Evolutionary conservation across 2,329 filamentous ascomycete species (phyloP), one percentile per base, ranked within the genome.

Genomic region (Didymella lethalis): DNA sequence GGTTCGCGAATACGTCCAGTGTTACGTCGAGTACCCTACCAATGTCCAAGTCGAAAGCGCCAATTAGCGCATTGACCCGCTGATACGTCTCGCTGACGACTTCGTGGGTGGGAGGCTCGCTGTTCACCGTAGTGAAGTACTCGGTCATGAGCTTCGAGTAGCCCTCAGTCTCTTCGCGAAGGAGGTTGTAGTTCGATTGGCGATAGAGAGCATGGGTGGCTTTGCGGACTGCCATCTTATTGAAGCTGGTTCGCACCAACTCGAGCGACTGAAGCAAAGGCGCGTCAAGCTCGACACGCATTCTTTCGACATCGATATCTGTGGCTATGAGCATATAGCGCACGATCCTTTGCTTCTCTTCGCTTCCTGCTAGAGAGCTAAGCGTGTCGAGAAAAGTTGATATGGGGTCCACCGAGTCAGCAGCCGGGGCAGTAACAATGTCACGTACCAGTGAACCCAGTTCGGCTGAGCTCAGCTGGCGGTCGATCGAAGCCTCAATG

Each of bases 121-220:
- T 87, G 67, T 88, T 89, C 69, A 90, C 92, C 0, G 91, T 96
- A 7, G 92, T 94, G 77, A 97, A 99, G 31, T 98, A 88, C 76
- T 99, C 95, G 0, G 94, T 97, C 60, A 97, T 88, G 46, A 99
- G 86, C 77, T 99, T 99, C 0, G 95, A 93, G 74, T 97, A 99
- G 40, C 96, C 95, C 78, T 99, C 95, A 0, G 92, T 92, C 78
- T 99, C 95, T 79, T 99, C 95, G 44, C 95, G 89, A 20, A 99
- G 82, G 7, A 99, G 81, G 71, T 99, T 99, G 82, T 97, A 98
- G 77, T 97, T 98, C 14, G 94, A 92, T 78, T 98, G 95, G 60
- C 93, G 90, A 76, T 99, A 99, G 0, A 99, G 85, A 4, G 95
- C 83, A 69, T 97, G 96, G 7, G 95, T 99, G 48, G 93, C 91